These are phyloP conservation scores for Eucalyptus rudis DNA, from an alignment of 345 rosid species.

Conservation along the genomic window DNA sequence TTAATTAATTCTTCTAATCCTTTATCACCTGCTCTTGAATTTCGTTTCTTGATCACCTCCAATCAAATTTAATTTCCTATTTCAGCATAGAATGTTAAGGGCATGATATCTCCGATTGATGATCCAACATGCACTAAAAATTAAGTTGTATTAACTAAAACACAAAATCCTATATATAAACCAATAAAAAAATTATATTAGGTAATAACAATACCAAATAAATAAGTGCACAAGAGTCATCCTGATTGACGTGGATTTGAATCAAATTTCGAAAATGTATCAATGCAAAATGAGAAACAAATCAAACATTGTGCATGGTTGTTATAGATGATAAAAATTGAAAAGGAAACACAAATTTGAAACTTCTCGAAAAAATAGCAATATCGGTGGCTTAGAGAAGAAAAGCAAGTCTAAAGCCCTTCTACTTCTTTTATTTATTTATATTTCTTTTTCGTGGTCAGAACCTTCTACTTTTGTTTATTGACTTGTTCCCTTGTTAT, in stretches of 20 bases:
- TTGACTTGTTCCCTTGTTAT: not conserved
- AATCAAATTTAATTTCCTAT: not conserved
- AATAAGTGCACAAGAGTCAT: not conserved
- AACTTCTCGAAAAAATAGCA: too few species aligned
- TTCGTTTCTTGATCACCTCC: not conserved
- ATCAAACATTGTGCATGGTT: too few species aligned
- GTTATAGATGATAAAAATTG: not conserved
- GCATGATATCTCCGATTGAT: not conserved
- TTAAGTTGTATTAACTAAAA: not conserved
- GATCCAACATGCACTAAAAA: not conserved
- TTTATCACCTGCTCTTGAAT: not conserved
- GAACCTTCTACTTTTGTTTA: not conserved
- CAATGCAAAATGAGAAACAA: too few species aligned
- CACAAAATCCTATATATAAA: not conserved
- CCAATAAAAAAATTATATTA: not conserved
- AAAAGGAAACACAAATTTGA: not conserved
- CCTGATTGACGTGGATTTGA: too few species aligned
- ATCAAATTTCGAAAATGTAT: too few species aligned
- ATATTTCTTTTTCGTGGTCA: accelerated
- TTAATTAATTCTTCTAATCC: not conserved
- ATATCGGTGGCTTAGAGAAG: too few species aligned
- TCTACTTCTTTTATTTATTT: too few species aligned
- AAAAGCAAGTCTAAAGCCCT: too few species aligned
- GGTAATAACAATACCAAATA: not conserved
- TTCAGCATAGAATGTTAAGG: not conserved